Percentiles rank a stretch among this genome's conserved stretches.
Conservation (phyloP, 192 early-diverging fungal species). For the Allomyces macrogynus region DNA sequence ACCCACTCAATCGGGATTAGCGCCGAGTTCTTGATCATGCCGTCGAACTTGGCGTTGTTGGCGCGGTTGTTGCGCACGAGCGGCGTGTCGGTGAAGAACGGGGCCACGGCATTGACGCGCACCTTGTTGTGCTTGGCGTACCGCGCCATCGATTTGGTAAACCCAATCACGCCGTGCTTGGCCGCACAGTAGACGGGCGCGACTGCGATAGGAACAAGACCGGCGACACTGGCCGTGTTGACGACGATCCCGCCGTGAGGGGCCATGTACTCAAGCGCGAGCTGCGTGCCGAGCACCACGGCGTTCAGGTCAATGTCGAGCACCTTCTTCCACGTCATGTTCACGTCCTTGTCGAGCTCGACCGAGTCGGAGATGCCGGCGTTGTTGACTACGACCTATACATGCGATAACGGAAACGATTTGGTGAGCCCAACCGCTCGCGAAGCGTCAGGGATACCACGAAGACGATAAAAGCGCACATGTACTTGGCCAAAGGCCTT, state of each 20-base stretch:
- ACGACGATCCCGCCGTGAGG: conserved; percentile 38
- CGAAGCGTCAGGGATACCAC: neutral
- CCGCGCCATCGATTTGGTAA: conserved; percentile 27
- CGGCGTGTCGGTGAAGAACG: conserved; percentile 29
- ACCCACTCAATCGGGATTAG: conserved; percentile 10
- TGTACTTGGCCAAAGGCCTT: conserved; percentile 33
- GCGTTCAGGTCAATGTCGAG: conserved; percentile 58
- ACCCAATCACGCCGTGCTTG: conserved; percentile 50
- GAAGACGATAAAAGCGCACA: neutral
- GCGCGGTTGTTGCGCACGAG: conserved; percentile 17
- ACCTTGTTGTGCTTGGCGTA: conserved; percentile 17
- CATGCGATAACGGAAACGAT: neutral
- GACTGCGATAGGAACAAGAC: conserved; percentile 26
- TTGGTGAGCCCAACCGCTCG: neutral
- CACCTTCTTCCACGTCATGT: conserved; percentile 23
- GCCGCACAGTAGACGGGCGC: conserved; percentile 55
- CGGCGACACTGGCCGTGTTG: conserved; percentile 57
- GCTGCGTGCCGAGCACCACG: conserved; percentile 50
- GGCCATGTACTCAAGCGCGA: conserved; percentile 38
- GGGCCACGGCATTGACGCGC: conserved; percentile 42
- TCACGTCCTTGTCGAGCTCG: conserved; percentile 17
- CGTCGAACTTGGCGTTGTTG: conserved; percentile 11
- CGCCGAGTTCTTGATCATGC: neutral
- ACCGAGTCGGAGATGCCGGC: conserved; percentile 29
- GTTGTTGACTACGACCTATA: conserved; percentile 34